phyloP scores from a whole-genome alignment of 208 protist species.

The Tritrichomonas foetus region DNA sequence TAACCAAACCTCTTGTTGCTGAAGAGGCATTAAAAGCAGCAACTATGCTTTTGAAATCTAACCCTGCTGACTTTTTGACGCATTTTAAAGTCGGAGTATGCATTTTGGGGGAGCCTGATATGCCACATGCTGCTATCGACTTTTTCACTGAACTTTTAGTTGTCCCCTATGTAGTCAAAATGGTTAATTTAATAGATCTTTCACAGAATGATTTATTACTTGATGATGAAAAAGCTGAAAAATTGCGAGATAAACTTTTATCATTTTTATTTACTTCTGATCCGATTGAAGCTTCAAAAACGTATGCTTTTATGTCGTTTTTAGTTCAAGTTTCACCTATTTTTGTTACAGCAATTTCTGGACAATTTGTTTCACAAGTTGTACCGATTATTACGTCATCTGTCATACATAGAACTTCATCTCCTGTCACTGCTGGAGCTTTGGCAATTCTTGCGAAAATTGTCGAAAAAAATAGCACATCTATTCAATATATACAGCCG shows the following conservation, averaged over 20 bases:
- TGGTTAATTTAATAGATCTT: not conserved
- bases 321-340: not conserved
- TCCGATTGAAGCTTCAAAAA: not conserved
- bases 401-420: not conserved
- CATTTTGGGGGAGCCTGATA: not conserved
- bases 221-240: not conserved
- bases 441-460: constrained; percentile 7
- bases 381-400: not conserved
- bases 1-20: not conserved
- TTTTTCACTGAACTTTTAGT: not conserved
- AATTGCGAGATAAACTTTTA: not conserved
- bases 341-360: not conserved
- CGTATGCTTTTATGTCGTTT: not conserved
- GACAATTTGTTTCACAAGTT: not conserved
- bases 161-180: not conserved
- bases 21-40: not conserved
- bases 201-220: not conserved
- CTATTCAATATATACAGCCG: not conserved
- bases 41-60: not conserved
- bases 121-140: not conserved
- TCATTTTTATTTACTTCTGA: not conserved
- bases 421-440: not conserved
- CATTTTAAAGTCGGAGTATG: not conserved
- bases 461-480: not conserved
- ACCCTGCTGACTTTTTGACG: not conserved